Evolutionary conservation across 108 stramenopile genomes (phyloP).

Genomic region (Skeletonema marinoi): DNA sequence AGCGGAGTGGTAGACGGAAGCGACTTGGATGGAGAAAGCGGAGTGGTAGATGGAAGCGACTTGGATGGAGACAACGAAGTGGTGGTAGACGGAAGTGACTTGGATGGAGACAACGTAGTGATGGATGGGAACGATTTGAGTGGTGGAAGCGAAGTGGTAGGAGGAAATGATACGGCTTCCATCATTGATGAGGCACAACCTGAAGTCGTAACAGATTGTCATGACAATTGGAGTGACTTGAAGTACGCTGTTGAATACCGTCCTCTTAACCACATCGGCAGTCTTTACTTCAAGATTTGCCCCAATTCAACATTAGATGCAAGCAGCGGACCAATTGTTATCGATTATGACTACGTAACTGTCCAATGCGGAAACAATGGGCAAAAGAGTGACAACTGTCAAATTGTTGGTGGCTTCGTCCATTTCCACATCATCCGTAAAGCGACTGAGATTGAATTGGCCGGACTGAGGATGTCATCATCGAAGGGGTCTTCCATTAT

Average conservation of each 20-base stretch:
- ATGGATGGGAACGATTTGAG: neutral
- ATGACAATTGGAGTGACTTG: slow-evolving; percentile 36
- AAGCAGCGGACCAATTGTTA: slow-evolving; percentile 23
- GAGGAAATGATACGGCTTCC: neutral
- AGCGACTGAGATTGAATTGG: slow-evolving; percentile 20
- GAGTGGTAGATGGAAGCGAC: no score
- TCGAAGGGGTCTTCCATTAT: slow-evolving; percentile 39
- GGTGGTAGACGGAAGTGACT: neutral
- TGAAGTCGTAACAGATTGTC: slow-evolving; percentile 1
- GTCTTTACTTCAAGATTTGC: slow-evolving; percentile 42
- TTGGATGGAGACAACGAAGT: neutral
- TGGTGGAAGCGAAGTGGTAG: neutral
- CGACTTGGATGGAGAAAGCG: no score
- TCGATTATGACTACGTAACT: slow-evolving; percentile 31
- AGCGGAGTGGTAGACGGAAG: no score
- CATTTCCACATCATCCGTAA: slow-evolving; percentile 38
- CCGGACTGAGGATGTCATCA: slow-evolving; percentile 29
- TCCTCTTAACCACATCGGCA: neutral
- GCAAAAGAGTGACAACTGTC: slow-evolving; percentile 17
- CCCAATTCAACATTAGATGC: slow-evolving; percentile 22
- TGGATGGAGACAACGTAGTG: neutral
- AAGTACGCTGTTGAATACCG: slow-evolving; percentile 26
- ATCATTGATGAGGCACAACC: neutral
- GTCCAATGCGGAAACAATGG: slow-evolving; percentile 36
- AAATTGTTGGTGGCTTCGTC: slow-evolving; percentile 27